Base-by-base conservation (phyloP, 805 yeast species). In the Kodamaea leandrae region DNA sequence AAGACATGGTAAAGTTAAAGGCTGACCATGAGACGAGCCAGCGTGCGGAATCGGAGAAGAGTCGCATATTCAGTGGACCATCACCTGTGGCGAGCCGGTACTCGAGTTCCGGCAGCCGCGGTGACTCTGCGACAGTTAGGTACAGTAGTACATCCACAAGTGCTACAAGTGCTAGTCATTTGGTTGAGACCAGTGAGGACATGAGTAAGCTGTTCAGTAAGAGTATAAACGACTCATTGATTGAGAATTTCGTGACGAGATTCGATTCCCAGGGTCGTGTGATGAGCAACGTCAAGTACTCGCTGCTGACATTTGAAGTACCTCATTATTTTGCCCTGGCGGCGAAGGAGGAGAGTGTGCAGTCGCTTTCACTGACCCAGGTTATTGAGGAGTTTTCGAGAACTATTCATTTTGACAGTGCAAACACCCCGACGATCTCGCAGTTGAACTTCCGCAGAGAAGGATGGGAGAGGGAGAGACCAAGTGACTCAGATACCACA, bases 281-380 rank as follows among this genome's bases (percentile, higher is more conserved):
- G 9, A 14, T 36, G 19, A 27, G 34, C 26, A 26, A 19, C 9
- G 33, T 39, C 9, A 42, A 36, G 6, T 38, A 25, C 9, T 32
- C 46, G 8, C 27, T 36, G 21, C 41, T 42, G 36, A 37, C 44
- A 5, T 46, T 46, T 28, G 48, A 48, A 17, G 35, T 46, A 10
- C 51, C 47, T 3, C 37, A 44, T 33, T 47, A 45, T 35, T 45
- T 45, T 24, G 32, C 41, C 8, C 25, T 24, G 17, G 32, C 14
- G 2, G 14, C 26, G 3, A 40, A 21, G 26, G 58, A 57, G 2
- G 49, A 32, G 7, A 60, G 64, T 6, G 36, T 42, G 12, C 55
- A 51, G 25, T 61, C 68, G 4, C 43, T 58, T 18, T 48, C 59
- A 1, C 58, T 71, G 4, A 41, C 59, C 7, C 55, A 59, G 32